These are phyloP conservation scores for Megacollybia marginata DNA, from an alignment of 768 basidiomycete genomes.

Conservation along the genomic window DNA sequence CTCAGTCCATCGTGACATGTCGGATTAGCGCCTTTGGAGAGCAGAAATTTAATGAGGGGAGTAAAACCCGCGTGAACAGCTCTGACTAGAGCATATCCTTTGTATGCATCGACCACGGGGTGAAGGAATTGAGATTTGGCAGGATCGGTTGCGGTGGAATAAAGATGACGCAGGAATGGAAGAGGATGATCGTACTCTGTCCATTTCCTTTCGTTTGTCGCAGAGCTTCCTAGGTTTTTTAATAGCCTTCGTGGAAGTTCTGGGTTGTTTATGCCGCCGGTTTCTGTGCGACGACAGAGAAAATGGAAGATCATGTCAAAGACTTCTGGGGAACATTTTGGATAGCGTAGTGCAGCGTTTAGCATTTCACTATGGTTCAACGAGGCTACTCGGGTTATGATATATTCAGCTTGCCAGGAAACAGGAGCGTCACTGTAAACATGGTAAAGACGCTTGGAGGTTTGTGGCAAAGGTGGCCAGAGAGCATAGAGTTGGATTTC, in stretches of 20 bases:
- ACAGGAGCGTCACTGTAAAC: conserved; percentile 51
- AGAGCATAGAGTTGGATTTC: conserved; percentile 69
- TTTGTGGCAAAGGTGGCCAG: conserved; percentile 54
- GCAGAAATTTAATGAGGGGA: conserved; percentile 64
- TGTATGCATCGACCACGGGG: conserved; percentile 56
- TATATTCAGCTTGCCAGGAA: conserved; percentile 60
- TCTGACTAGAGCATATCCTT: conserved; percentile 76
- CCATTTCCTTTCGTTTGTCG: conserved; percentile 24
- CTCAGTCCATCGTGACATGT: conserved; percentile 52
- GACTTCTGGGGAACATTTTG: conserved; percentile 49
- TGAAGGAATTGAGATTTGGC: conserved; percentile 14
- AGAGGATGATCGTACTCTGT: conserved; percentile 46
- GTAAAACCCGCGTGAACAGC: conserved; percentile 63
- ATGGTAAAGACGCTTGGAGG: conserved; percentile 43
- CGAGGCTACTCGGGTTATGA: conserved; percentile 29
- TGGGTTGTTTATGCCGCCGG: not conserved
- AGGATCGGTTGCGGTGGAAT: conserved; percentile 13
- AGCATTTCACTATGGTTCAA: conserved; percentile 22
- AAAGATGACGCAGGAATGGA: conserved; percentile 57
- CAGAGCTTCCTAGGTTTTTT: conserved; percentile 32
- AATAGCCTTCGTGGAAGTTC: conserved; percentile 68
- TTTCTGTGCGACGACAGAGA: conserved; percentile 29
- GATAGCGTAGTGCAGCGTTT: conserved; percentile 52
- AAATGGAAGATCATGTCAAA: conserved; percentile 31
- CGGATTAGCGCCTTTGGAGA: conserved; percentile 69